Evolutionary conservation across 352 stramenopile genomes (phyloP), one percentile per base, ranked within the genome.

Genomic region (Albugo candida): DNA sequence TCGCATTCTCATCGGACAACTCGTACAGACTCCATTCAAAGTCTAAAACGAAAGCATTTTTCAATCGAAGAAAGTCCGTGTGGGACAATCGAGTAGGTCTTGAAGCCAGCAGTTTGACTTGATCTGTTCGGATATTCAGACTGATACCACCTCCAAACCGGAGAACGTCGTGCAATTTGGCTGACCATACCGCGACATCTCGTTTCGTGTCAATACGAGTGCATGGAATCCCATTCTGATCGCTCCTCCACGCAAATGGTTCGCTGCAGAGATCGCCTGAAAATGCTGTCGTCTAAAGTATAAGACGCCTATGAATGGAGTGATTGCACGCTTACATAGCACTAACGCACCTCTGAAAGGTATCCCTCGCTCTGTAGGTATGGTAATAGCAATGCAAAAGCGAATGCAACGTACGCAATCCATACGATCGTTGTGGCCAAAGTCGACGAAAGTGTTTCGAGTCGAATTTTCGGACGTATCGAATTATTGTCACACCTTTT

Each of bases 341-440:
- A 31, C 3, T 18, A 44, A 56, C 48, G 11, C 55, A 83, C 77
- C 47, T 71, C 74, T 47, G 74, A 62, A 12, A 87, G 40, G 41
- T 80, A 91, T 11, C 71, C 72, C 53, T 70, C 69, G 48, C 64
- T 83, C 57, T 84, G 72, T 19, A 91, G 40, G 60, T 87, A 87
- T 20, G 77, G 72, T 46, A 84, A 49, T 11, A 52, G 54, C 17
- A 91, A 63, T 5, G 77, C 77, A 14, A 87, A 45, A 2, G 73
- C 56, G 44, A 91, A 91, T 14, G 65, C 63, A 13, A 86, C 13
- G 56, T 91, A 91, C 43, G 77, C 85, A 55, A 84, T 54, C 54
- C 62, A 73, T 8, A 91, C 58, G 41, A 91, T 75, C 2, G 61
- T 67, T 39, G 67, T 82, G 5, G 74, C 70, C n/a, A 69, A 73